Evolutionary conservation across 2,329 filamentous ascomycete genomes (phyloP).

Genomic region (Helotiales sp.): DNA sequence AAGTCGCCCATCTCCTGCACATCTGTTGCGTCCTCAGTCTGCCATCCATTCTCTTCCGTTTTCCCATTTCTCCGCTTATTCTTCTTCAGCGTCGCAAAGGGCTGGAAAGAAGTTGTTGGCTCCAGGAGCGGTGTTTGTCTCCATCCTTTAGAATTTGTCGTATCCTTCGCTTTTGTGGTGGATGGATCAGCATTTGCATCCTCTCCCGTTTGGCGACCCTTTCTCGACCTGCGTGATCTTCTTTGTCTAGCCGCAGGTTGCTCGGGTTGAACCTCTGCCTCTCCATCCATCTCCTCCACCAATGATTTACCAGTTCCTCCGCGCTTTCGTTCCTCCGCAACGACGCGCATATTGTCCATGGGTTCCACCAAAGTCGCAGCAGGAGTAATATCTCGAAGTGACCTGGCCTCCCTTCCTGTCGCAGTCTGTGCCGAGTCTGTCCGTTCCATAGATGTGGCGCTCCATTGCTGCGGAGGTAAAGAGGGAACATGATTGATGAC

Average conservation of each 20-base stretch:
- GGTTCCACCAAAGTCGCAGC: slow-evolving; percentile 51
- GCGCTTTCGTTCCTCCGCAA: slow-evolving; percentile 36
- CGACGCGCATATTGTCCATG: slow-evolving; percentile 49
- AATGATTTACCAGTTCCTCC: slow-evolving; percentile 28
- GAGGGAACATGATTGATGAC: slow-evolving; percentile 13
- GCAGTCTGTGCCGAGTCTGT: slow-evolving; percentile 34
- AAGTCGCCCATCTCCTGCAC: slow-evolving; percentile 93
- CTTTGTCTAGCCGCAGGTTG: slow-evolving; percentile 34
- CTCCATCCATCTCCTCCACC: slow-evolving; percentile 36
- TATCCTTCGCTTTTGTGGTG: slow-evolving; percentile 51
- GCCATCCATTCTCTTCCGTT: slow-evolving; percentile 79
- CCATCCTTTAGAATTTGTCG: slow-evolving; percentile 65
- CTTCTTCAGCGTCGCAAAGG: slow-evolving; percentile 63
- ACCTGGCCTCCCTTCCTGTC: slow-evolving; percentile 30
- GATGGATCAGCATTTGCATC: slow-evolving; percentile 44
- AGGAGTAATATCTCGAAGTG: slow-evolving; percentile 38
- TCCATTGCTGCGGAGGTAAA: slow-evolving; percentile 40
- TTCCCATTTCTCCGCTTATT: slow-evolving; percentile 47
- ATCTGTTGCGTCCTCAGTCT: slow-evolving; percentile 93
- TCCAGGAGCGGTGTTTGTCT: slow-evolving; percentile 70
- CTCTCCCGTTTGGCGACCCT: slow-evolving; percentile 45
- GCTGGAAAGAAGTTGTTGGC: slow-evolving; percentile 66
- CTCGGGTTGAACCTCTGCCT: slow-evolving; percentile 31
- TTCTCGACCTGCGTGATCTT: slow-evolving; percentile 50
- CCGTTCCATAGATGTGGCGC: slow-evolving; percentile 41